Base-by-base conservation (phyloP, 2,329 filamentous ascomycete species). In the Elsinoe ampelina region DNA sequence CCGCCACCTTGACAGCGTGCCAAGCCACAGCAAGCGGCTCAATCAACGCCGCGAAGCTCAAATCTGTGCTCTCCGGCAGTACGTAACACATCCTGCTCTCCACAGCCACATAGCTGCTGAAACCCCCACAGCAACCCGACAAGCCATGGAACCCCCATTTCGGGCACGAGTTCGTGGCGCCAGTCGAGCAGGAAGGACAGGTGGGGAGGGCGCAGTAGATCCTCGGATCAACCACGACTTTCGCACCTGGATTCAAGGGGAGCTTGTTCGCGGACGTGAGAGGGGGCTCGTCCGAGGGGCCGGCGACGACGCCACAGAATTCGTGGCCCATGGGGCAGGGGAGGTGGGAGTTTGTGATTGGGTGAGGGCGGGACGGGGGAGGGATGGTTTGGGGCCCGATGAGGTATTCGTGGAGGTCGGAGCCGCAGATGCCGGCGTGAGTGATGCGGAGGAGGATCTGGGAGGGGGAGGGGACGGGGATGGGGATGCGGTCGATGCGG, bases 391-490 rank as follows among this genome's bases (percentile, higher is more conserved):
- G 55, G 5, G 63, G 62, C 3, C 64, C 64, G 26, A 61, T 59
- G 22, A 61, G 34, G 51, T 63, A 64, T 51, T 64, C 62, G 52
- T 63, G 63, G 4, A 63, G 55, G 39, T 66, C 63, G 32, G 60
- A 63, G 41, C 64, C 64, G 57, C 64, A 65, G 38, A 65, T 64
- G 32, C 63, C 62, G 57, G 60, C 63, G 62, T 63, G 64, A 39
- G 60, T 60, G 20, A 64, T 59, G 32, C 63, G 61, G 50, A 65
- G 54, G 20, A 62, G 45, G 20, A 66, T 41, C 50, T 66, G 60
- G 5, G 57, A 60, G 20, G 60, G 57, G 6, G 43, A 41, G n/a
- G 59, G 58, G 26, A 56, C 39, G 5, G 64, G 65, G 38, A 62
- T 58, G 15, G 61, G 60, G 41, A 66, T 61, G 38, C 63, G 58